Evolutionary conservation across 1,284 basidiomycete species (phyloP), one percentile per base, ranked within the genome.

Genomic region (Leucoagaricus sp.): DNA sequence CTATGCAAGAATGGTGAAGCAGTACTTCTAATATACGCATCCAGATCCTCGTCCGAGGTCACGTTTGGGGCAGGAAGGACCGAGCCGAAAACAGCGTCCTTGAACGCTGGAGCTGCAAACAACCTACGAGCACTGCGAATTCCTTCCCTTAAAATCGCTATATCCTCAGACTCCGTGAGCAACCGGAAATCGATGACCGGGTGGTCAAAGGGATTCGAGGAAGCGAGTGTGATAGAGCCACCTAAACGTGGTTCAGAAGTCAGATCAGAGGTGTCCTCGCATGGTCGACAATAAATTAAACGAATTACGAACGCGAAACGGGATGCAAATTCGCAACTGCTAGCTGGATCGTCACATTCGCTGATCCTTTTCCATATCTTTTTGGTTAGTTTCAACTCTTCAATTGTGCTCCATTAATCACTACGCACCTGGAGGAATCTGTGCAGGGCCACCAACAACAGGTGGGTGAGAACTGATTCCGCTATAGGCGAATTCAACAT

Each of bases 151-250:
- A 76, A 62, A 1, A 67, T 64, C 28, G 67, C 63, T 5, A 75
- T 60, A 60, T 79, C 77, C 50, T 75, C 73, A 1, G 65, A 60
- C 29, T 69, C 63, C 2, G 59, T 61, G 15, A 79, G 60, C 47
- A 74, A 65, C 4, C 50, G 65, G 0, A 73, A 70, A 58, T 78
- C 66, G 50, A 80, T 75, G 19, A 72, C 26, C 0, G 78, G 78
- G 6, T 64, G 26, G 10, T 62, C 67, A 59, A 77, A 76, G 0
- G 75, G 73, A 57, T 74, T 62, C 1, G 65, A 64, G 7, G 70
- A 69, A 12, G 62, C 63, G 1, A 78, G 58, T 6, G 57, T 67
- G 21, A 75, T 59, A 19, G 69, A 67, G 9, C 75, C 74, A 29
- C 73, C 71, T 74, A 42, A 38, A 17, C 47, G n/a, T 7, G 28